Percentiles rank a stretch among this genome's conserved stretches.
Conservation (phyloP, 1,139 yeast genomes). For the Hanseniaspora uvarum region DNA sequence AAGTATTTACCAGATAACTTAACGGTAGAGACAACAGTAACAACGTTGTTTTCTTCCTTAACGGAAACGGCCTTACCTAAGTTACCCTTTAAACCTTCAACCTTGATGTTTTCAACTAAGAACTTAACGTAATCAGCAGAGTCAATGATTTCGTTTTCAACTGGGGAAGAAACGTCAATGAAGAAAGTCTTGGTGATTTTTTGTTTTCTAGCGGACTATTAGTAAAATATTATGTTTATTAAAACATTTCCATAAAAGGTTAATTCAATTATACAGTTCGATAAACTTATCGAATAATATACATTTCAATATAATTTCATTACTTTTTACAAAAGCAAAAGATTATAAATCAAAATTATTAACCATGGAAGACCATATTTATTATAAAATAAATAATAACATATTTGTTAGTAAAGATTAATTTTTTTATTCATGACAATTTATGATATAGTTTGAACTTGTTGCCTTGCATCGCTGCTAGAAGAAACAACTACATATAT, state of each 20-base stretch:
- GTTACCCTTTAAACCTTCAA: slow-evolving; percentile 93
- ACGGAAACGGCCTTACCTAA: slow-evolving; percentile 91
- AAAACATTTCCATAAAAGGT: background rate
- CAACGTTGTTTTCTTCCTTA: slow-evolving; percentile 69
- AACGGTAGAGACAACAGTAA: slow-evolving; percentile 80
- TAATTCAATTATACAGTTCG: background rate
- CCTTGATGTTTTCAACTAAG: slow-evolving; percentile 98
- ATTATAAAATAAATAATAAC: background rate
- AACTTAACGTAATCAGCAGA: slow-evolving; percentile 95
- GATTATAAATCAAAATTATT: background rate
- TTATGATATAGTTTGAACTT: background rate
- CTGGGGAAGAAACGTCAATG: slow-evolving; percentile 96
- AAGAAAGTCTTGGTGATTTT: slow-evolving; percentile 79
- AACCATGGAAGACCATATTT: background rate
- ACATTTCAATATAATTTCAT: background rate
- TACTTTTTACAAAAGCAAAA: background rate
- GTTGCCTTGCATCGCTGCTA: background rate
- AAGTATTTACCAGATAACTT: slow-evolving; percentile 99
- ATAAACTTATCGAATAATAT: slow-evolving; percentile 11
- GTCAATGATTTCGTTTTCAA: slow-evolving; percentile 95
- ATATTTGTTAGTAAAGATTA: slow-evolving; percentile 13
- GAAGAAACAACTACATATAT: background rate
- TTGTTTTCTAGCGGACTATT: slow-evolving; percentile 68
- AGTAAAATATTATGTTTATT: slow-evolving; percentile 20
- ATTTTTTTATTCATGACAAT: background rate